Evolutionary conservation across 2,329 filamentous ascomycete species (phyloP).

Genomic region (Botrytis elliptica): DNA sequence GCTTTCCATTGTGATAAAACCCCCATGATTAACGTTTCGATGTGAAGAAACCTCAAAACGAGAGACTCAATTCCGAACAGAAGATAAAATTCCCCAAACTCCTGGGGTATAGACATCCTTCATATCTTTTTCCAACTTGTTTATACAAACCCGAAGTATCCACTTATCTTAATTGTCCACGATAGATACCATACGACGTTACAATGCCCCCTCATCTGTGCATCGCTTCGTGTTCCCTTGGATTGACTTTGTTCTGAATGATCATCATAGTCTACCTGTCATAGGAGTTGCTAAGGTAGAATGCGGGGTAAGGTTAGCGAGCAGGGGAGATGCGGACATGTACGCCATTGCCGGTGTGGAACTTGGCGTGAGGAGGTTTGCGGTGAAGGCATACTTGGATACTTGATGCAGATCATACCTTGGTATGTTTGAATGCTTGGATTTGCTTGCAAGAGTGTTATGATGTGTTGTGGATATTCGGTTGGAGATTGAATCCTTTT

Average conservation of each 20-base stretch:
- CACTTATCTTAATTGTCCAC: neutral
- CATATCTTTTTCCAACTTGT: neutral
- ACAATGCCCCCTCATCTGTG: slow-evolving; percentile 16
- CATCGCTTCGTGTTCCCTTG: neutral
- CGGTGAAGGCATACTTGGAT: neutral
- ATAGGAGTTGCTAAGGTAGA: neutral
- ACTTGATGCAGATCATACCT: no score
- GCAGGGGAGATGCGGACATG: neutral
- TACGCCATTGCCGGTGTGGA: slow-evolving; percentile 9
- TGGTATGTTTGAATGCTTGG: neutral
- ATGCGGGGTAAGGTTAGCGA: slow-evolving; percentile 12
- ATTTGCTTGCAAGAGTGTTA: neutral
- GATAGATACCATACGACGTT: slow-evolving; percentile 12
- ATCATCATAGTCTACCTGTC: slow-evolving; percentile 6
- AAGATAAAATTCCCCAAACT: neutral
- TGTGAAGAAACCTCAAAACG: neutral
- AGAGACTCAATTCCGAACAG: neutral
- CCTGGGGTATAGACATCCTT: neutral
- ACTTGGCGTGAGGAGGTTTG: neutral
- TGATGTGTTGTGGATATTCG: neutral
- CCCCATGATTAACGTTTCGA: neutral
- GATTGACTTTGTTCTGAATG: neutral
- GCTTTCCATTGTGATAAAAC: neutral
- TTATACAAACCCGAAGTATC: neutral
- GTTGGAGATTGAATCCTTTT: neutral